Conservation (phyloP, 305 asterid genomes). For the Fraxinus platypoda region DNA sequence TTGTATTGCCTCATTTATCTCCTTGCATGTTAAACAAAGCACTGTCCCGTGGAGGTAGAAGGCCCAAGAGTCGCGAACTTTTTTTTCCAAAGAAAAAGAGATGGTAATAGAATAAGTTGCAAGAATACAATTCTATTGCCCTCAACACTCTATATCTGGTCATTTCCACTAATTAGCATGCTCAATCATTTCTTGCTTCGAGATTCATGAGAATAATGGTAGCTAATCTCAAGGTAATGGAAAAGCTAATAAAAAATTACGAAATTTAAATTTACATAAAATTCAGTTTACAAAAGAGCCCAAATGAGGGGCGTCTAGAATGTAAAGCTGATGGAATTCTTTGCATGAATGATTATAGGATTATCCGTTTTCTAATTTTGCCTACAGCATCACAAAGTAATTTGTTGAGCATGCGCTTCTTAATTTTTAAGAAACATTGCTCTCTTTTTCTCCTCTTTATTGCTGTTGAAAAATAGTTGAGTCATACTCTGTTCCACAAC, state of each 20-base stretch:
- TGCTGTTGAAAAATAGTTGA: not conserved
- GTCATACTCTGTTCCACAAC: not conserved
- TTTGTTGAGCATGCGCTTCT: not conserved
- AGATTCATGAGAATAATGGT: not conserved
- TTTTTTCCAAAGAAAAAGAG: not conserved
- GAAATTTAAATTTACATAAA: no score
- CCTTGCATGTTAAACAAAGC: not conserved
- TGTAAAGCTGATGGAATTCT: not conserved
- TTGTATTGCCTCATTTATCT: not conserved
- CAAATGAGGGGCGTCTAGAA: not conserved
- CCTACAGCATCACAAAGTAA: not conserved
- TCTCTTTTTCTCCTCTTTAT: not conserved
- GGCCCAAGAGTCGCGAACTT: not conserved
- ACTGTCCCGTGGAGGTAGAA: not conserved
- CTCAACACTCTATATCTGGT: not conserved
- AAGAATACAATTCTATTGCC: not conserved
- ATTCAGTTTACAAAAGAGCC: not conserved
- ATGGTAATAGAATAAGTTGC: not conserved
- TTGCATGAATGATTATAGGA: not conserved
- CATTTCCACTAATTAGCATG: not conserved
- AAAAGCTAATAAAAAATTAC: not conserved
- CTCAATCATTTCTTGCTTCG: not conserved
- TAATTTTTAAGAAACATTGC: not conserved
- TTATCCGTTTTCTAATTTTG: not conserved
- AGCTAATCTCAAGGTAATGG: not conserved